Evolutionary conservation across 208 protist species (phyloP), one percentile per base, ranked within the genome.

Genomic region (Trypanosoma conorhini): DNA sequence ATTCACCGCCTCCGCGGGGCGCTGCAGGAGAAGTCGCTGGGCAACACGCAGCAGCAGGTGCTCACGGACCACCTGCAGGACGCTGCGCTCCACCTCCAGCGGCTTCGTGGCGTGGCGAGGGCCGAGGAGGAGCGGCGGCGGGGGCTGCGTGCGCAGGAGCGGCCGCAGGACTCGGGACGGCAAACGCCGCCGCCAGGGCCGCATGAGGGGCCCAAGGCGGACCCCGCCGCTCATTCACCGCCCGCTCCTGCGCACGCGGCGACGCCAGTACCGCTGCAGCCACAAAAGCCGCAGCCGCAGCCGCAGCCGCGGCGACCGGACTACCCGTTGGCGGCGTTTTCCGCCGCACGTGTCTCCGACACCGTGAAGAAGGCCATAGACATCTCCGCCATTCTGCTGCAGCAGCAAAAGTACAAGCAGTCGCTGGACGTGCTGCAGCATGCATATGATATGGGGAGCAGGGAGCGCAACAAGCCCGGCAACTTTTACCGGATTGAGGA

Each of bases 381-480:
- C 21, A 63, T 91, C 24, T 74, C 87, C 22, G 87, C 74, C 31
- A 42, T 68, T 31, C 70, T 91, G 42, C 74, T 65, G 61, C 62
- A 77, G 54, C 81, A 87, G 58, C 74, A 78, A 35, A 82, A 93
- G 76, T 74, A 86, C 56, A 96, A 96, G 80, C 82, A 85, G 13
- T 86, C 90, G 17, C 80, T 93, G 7, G 90, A 96, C 68, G 86
- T 93, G 22, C 77, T 93, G 62, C 83, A 92, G 69, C 80, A 93
- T 69, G 87, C 90, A 30, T 94, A 88, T 67, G 73, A 78, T 58
- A 56, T 80, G 46, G 85, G 79, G 38, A 77, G 67, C 28, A 78
- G 70, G 72, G 61, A 87, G 46, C 81, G 81, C 54, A 85, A 89
- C 70, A 89, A 90, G 56, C 82, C 87, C 22, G 65, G 68, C 60